phyloP scores from a whole-genome alignment of 176 grass and related monocot species.

The Ensete ventricosum region DNA sequence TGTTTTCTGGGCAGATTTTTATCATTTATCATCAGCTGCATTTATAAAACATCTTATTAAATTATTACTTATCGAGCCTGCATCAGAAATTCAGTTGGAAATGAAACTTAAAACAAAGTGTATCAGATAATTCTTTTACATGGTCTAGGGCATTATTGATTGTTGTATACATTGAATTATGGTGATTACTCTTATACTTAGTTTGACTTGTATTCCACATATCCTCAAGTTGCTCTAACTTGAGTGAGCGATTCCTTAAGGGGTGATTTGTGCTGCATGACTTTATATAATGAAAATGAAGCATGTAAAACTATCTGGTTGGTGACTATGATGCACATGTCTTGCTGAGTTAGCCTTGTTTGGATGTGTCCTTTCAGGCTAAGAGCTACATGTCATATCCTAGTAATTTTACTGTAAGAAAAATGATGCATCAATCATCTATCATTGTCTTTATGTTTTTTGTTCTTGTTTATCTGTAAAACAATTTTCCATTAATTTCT shows the following conservation, averaged over 20 bases:
- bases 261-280: neutral
- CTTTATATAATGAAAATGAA: neutral
- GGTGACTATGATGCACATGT: neutral
- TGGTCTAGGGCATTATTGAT: neutral
- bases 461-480: neutral
- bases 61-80: neutral
- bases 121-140: neutral
- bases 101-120: neutral
- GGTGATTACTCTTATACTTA: slow-evolving; percentile 32
- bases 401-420: neutral
- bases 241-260: neutral
- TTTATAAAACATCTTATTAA: neutral
- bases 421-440: neutral
- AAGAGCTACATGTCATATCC: neutral
- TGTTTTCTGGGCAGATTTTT: neutral
- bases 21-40: neutral
- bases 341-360: neutral
- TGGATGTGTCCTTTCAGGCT: neutral
- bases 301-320: neutral
- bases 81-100: neutral
- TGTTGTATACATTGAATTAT: neutral
- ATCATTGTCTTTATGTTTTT: neutral
- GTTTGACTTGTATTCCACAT: slow-evolving; percentile 3
- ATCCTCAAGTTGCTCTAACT: neutral
- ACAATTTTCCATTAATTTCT: neutral